Conservation (phyloP, 352 stramenopile species). For the Albugo candida region DNA sequence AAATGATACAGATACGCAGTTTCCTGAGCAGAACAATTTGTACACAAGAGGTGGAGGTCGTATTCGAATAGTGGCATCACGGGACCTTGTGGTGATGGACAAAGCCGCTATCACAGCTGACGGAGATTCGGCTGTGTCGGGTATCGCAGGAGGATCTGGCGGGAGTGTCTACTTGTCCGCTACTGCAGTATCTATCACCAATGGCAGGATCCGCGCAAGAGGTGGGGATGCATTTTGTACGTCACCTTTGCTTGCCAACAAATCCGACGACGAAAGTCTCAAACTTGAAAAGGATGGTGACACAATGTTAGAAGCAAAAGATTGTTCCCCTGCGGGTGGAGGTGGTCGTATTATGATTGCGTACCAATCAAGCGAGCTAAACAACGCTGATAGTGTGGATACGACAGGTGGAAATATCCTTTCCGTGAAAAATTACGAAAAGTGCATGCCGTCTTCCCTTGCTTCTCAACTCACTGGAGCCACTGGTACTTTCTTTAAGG, state of each 20-base stretch:
- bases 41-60: constrained; percentile 18
- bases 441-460: constrained; percentile 12
- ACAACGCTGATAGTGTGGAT: constrained; percentile 24
- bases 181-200: constrained; percentile 25
- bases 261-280: constrained; percentile 1
- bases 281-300: constrained; percentile 6
- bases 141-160: constrained; percentile 24
- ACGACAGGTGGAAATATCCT: constrained; percentile 25
- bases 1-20: neutral
- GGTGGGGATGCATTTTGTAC: constrained; percentile 29
- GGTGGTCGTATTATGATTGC: constrained; percentile 44
- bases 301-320: neutral
- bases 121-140: constrained; percentile 17
- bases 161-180: constrained; percentile 25
- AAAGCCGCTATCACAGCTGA: constrained; percentile 27
- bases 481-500: constrained; percentile 38
- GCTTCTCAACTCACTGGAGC: constrained; percentile 22
- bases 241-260: too few relatives aligned
- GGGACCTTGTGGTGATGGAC: constrained; percentile 46
- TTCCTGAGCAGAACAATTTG: constrained; percentile 5
- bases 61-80: constrained; percentile 41
- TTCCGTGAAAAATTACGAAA: constrained; percentile 5
- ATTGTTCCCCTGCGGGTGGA: constrained; percentile 37
- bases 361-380: constrained; percentile 41
- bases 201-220: constrained; percentile 19